Evolutionary conservation across 306 rosid genomes (phyloP), one percentile per base, ranked within the genome.

Genomic region (Boehmeria nivea): DNA sequence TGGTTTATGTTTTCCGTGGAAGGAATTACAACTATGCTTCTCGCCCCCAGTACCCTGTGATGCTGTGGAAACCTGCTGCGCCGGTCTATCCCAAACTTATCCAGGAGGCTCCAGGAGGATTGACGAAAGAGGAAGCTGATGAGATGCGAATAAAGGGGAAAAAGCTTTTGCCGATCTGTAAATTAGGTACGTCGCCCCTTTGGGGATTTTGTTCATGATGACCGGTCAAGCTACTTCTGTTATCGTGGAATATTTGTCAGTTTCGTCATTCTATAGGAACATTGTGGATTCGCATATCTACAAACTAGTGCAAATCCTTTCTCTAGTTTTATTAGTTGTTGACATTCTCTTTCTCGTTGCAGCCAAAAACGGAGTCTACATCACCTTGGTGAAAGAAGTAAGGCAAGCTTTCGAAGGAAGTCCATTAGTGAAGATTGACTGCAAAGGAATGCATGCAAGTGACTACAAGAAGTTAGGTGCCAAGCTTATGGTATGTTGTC

Each of bases 61-160:
- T 91, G 99, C 87, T 91, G 52, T 91, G 99, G 99, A 91, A 87
- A 72, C 99, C 99, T 57, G 96, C 99, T 16, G 76, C 99, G 42
- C 99, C 99, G 2, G 54, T 85, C 54, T 80, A 91, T 69, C 98
- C 98, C 22, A 91, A 91, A 73, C 96, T 91, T 66, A 87, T 91
- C 68, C 96, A 82, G 57, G 96, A 87, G 57, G 89, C 95, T 66
- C 96, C 98, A 1, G 98, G 74, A 58, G 96, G 96, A 48, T 77
- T 87, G 79, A 78, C 93, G 0, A 84, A 76, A 71, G 82, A 57
- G 43, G 89, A 87, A 82, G 96, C 96, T 28, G 84, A 82, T 31
- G 70, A 55, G 48, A 67, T 91, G 14, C 73, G 81, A 54, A 66
- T 42, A 71, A 79, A 77, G 76, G 96, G 96, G 44, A 88, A 82